Base-by-base conservation (phyloP, 2,329 filamentous ascomycete genomes). In the Botrytis medusae region DNA sequence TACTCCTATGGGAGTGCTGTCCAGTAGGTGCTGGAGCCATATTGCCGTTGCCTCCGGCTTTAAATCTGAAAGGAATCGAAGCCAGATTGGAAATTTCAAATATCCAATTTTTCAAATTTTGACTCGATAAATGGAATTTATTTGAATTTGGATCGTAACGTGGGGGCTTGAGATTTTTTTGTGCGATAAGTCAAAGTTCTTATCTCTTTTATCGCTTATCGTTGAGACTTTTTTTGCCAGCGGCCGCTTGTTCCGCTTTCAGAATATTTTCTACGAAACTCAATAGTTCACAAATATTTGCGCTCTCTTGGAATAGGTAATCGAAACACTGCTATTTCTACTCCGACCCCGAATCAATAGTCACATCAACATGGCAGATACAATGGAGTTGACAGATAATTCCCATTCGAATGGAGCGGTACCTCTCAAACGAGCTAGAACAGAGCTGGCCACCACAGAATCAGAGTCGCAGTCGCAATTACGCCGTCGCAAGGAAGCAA, bases 1-100 rank as follows among this genome's bases (percentile, higher is more conserved):
- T 98, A 80, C 93, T 93, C 82, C 95, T 89, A 83, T 99, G 96
- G 81, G 95, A 95, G 83, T 98, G 51, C n/a, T 57, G 94, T 78
- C 85, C 86, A 82, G 85, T 84, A 80, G 89, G 87, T 74, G 87
- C 86, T 83, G 90, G 88, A 81, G 93, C 91, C 93, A 96, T 96
- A 79, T 88, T 92, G 83, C 87, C 77, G 74, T 74, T 76, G 69
- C 78, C 87, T 82, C 92, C 92, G 82, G 92, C 93, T 86, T 97
- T 97, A 85, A 97, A 97, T 84, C 95, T 88, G 81, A 92, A 97
- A 4, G 95, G 93, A 83, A 94, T 84, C 72, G 91, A 92, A 84
- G 87, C 89, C 89, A 91, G 84, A 75, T 85, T 90, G 86, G 60
- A 75, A 69, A 51, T 71, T 69, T 57, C 71, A 60, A 57, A 59